Evolutionary conservation across 805 yeast genomes (phyloP).

Genomic region (Lipomyces spencermartinsiae): DNA sequence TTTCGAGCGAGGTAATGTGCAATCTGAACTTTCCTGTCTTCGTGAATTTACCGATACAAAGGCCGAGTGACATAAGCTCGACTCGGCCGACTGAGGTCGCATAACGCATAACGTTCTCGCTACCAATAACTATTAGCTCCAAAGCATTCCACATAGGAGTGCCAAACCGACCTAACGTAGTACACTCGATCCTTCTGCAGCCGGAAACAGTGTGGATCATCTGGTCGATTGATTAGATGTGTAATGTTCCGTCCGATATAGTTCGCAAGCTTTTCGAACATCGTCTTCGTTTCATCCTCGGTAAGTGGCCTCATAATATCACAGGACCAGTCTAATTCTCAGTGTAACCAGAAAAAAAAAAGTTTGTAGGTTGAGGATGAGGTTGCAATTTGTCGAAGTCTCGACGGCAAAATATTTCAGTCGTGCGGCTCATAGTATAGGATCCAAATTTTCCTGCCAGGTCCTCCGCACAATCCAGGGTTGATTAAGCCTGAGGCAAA

Average conservation of each 20-base stretch:
- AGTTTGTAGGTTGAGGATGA: background rate
- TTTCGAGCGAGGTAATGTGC: constrained; percentile 88
- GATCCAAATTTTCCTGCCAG: background rate
- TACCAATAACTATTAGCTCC: background rate
- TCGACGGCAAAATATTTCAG: background rate
- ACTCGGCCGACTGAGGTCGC: constrained; percentile 92
- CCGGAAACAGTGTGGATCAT: constrained; percentile 92
- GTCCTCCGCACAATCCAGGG: background rate
- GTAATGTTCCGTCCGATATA: constrained; percentile 97
- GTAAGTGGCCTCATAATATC: constrained; percentile 85
- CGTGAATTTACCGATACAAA: constrained; percentile 95
- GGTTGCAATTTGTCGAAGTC: background rate
- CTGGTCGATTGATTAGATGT: constrained; percentile 76
- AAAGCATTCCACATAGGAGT: background rate
- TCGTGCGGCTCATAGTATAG: background rate
- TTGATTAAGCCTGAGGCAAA: background rate
- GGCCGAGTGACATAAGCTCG: constrained; percentile 89
- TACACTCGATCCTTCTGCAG: constrained; percentile 96
- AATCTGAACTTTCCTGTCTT: constrained; percentile 95
- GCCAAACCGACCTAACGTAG: constrained; percentile 60
- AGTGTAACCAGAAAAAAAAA: background rate
- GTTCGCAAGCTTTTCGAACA: constrained; percentile 93
- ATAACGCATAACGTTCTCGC: constrained; percentile 52
- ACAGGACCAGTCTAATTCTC: background rate
- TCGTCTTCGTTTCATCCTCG: constrained; percentile 95